Evolutionary conservation across 805 yeast genomes (phyloP).

Genomic region (Lipomyces kockii): DNA sequence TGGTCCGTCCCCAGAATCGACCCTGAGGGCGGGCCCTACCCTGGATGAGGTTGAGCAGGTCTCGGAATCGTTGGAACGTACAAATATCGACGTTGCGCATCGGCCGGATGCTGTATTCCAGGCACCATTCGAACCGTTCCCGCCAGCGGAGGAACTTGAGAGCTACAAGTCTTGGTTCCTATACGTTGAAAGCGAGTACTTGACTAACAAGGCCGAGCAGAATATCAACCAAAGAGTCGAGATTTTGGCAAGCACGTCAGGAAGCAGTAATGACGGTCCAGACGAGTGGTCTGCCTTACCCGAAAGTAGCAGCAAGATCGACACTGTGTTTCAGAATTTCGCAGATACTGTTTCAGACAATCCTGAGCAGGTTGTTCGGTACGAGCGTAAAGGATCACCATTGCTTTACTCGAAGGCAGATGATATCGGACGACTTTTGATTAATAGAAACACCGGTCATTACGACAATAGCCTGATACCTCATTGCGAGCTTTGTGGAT

Average conservation of each 20-base stretch:
- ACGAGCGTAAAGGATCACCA: conserved; percentile 80
- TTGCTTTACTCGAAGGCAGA: conserved; percentile 71
- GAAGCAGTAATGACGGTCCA: conserved; percentile 11
- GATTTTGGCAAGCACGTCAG: conserved; percentile 38
- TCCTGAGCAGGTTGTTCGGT: conserved; percentile 84
- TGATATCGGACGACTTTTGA: conserved; percentile 54
- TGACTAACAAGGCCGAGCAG: conserved; percentile 17
- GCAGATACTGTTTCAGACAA: conserved; percentile 76
- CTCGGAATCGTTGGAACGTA: conserved; percentile 5
- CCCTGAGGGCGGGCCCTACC: background rate
- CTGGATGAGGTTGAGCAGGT: conserved; percentile 8
- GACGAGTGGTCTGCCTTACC: conserved; percentile 37
- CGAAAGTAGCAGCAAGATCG: conserved; percentile 52
- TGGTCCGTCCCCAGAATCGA: background rate
- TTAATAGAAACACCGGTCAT: background rate
- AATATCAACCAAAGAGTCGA: conserved; percentile 20
- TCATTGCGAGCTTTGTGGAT: conserved; percentile 62
- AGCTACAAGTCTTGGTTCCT: conserved; percentile 34
- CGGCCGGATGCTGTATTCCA: background rate
- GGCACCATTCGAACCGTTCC: conserved; percentile 25
- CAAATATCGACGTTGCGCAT: conserved; percentile 1
- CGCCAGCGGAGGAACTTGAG: conserved; percentile 11
- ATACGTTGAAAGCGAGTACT: conserved; percentile 37
- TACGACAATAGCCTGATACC: conserved; percentile 53
- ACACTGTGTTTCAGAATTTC: conserved; percentile 78